Percentiles rank a stretch among this genome's conserved stretches.
Conservation (phyloP, 2,329 filamentous ascomycete species). For the Arachnopeziza araneosa region DNA sequence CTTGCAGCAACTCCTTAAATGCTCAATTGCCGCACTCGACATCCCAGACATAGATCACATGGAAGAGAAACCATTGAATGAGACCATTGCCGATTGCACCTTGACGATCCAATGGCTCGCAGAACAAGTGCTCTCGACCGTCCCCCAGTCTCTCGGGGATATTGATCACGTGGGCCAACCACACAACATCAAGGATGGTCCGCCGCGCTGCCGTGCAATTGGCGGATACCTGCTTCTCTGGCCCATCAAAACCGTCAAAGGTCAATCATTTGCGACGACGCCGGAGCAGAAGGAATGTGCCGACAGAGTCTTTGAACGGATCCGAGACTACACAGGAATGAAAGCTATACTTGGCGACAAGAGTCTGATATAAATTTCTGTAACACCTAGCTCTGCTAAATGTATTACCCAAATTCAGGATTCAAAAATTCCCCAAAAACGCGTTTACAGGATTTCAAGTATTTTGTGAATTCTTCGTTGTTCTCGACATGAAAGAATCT, state of each 20-base stretch:
- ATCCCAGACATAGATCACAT: constrained; percentile 7
- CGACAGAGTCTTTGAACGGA: constrained; percentile 31
- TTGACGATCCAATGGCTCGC: constrained; percentile 28
- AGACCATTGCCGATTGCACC: constrained; percentile 19
- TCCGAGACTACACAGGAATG: constrained; percentile 37
- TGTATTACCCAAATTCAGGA: neutral
- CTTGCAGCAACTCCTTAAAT: constrained; percentile 32
- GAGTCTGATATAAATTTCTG: constrained; percentile 10
- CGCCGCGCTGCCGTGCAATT: constrained; percentile 30
- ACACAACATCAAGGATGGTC: constrained; percentile 8
- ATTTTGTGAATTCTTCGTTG: too few relatives aligned
- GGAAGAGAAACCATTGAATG: neutral
- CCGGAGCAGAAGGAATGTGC: constrained; percentile 28
- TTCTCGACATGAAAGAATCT: too few relatives aligned
- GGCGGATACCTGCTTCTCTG: constrained; percentile 36
- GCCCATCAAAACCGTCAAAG: constrained; percentile 35
- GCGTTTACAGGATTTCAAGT: too few relatives aligned
- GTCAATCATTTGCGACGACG: constrained; percentile 16
- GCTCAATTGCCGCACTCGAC: constrained; percentile 16
- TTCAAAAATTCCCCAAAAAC: constrained; percentile 2
- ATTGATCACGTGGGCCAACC: constrained; percentile 26
- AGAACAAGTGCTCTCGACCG: constrained; percentile 33
- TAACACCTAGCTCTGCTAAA: neutral
- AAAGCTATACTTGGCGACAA: constrained; percentile 31
- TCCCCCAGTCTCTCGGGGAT: constrained; percentile 35